Evolutionary conservation across 371 early-diverging fungal genomes (phyloP).

Genomic region (Umbelopsis sp.): DNA sequence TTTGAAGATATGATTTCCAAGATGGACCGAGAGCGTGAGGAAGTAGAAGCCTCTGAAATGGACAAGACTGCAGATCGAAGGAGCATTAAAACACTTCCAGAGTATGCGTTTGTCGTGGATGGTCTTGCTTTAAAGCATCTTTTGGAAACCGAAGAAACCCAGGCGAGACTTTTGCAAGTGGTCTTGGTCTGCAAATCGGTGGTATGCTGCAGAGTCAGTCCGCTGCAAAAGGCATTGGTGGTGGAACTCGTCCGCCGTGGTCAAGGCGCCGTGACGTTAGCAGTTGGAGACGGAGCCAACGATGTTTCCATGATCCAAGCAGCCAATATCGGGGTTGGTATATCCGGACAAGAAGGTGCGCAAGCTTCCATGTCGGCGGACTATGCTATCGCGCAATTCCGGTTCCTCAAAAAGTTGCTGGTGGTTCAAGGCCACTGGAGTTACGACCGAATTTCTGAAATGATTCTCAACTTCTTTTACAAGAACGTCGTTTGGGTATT

Average conservation of each 20-base stretch:
- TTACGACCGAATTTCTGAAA: constrained; percentile 86
- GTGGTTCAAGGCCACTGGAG: constrained; percentile 90
- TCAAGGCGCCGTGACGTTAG: constrained; percentile 77
- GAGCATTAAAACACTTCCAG: constrained; percentile 15
- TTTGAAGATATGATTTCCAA: constrained; percentile 40
- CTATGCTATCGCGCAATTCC: constrained; percentile 90
- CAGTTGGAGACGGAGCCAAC: constrained; percentile 98
- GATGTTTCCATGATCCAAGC: constrained; percentile 95
- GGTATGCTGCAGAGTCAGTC: constrained; percentile 93
- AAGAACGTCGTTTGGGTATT: constrained; percentile 92
- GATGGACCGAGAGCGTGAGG: constrained; percentile 20
- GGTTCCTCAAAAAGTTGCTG: constrained; percentile 80
- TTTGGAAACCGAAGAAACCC: constrained; percentile 65
- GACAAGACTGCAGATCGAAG: constrained; percentile 17
- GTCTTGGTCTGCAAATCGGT: constrained; percentile 87
- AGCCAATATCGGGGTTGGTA: constrained; percentile 95
- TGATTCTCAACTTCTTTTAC: constrained; percentile 92
- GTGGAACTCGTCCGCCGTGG: constrained; percentile 89
- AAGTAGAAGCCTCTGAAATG: not conserved
- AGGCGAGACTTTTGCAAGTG: constrained; percentile 69
- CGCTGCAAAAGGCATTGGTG: constrained; percentile 97
- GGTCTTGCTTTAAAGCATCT: constrained; percentile 85
- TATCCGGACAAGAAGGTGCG: constrained; percentile 88
- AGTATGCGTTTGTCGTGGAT: constrained; percentile 87
- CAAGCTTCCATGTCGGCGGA: constrained; percentile 93